Evolutionary conservation across 164 flowering plant species (phyloP), one percentile per base, ranked within the genome.

Genomic region (Dillenia turbinata): DNA sequence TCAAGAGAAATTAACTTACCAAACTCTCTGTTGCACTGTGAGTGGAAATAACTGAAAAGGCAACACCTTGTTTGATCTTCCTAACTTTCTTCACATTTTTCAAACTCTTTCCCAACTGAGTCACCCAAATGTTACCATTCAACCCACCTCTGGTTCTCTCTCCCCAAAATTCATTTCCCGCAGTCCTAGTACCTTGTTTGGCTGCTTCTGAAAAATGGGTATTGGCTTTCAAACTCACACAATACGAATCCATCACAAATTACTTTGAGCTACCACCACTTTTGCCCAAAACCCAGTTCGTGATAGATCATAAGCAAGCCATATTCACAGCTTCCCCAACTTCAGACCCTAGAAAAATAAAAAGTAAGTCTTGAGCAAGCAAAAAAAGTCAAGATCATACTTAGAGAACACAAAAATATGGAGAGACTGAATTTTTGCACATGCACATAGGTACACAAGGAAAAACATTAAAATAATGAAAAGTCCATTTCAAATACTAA

Each of bases 1-100:
- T 19, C 22, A 19, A 19, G 22, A 19, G 22, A 19, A 19, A 19
- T 19, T 1, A 19, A 66, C 81, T 74, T 66, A 92, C 98, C 76
- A 76, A 9, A 47, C 78, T 40, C 62, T 81, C 87, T 47, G 64
- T 73, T 70, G 67, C 69, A 60, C 80, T 66, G 52, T 84, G 76
- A 49, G 88, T 73, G 7, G 91, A 81, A 16, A 86, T 70, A 72
- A 88, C 79, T 62, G 95, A 81, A 50, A 2, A 66, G 66, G 72
- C 80, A 65, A 67, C 87, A 49, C 82, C 85, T 46, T 78, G 73
- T 50, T 77, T 82, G 24, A 65, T 10, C 64, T 68, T 83, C 59
- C 70, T 56, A 40, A 15, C 64, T 52, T 57, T 61, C 57, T 68
- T 65, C 56, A 67, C 73, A 49, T 67, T 50, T 65, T 46, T 69